phyloP scores from a whole-genome alignment of 2,329 filamentous ascomycete genomes.

The Penicillium sp. region DNA sequence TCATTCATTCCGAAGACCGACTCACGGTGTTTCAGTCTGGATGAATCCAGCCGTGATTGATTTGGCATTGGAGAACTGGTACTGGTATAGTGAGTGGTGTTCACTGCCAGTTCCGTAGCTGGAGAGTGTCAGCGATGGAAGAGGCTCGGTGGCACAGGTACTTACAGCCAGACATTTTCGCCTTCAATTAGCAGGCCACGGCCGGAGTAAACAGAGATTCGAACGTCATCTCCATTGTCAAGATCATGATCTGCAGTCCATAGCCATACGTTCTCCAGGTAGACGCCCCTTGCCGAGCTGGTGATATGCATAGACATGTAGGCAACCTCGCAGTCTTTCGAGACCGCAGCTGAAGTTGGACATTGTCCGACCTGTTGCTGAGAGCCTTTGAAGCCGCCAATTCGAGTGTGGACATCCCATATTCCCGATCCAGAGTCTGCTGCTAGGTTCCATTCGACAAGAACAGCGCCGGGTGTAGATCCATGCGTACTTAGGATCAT shows the following conservation, averaged over 20 bases:
- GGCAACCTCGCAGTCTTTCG: conserved; percentile 31
- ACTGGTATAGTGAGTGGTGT: conserved; percentile 47
- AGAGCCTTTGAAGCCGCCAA: conserved; percentile 50
- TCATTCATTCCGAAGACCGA: not conserved
- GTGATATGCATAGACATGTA: conserved; percentile 39
- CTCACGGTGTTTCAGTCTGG: conserved; percentile 38
- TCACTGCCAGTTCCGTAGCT: conserved; percentile 43
- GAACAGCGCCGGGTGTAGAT: conserved; percentile 59
- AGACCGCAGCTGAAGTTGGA: conserved; percentile 37
- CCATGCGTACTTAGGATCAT: conserved; percentile 66
- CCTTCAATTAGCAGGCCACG: conserved; percentile 50
- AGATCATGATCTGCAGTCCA: conserved; percentile 53
- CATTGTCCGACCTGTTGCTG: conserved; percentile 42
- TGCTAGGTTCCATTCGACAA: conserved; percentile 68
- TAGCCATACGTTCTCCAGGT: conserved; percentile 49
- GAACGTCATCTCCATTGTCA: conserved; percentile 46
- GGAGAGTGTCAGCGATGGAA: conserved; percentile 6
- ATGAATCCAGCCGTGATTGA: conserved; percentile 33
- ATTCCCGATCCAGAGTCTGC: conserved; percentile 48
- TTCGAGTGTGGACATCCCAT: conserved; percentile 52
- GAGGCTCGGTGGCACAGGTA: conserved; percentile 1
- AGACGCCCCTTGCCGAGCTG: conserved; percentile 31
- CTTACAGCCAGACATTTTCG: conserved; percentile 36
- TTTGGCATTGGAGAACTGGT: conserved; percentile 40
- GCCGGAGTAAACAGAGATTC: conserved; percentile 50